A percentile compares a stretch with the other conserved stretches of the same genome.
These are phyloP conservation scores for Phytopythium mirpurense DNA, from an alignment of 352 stramenopile genomes.

Conservation along the genomic window DNA sequence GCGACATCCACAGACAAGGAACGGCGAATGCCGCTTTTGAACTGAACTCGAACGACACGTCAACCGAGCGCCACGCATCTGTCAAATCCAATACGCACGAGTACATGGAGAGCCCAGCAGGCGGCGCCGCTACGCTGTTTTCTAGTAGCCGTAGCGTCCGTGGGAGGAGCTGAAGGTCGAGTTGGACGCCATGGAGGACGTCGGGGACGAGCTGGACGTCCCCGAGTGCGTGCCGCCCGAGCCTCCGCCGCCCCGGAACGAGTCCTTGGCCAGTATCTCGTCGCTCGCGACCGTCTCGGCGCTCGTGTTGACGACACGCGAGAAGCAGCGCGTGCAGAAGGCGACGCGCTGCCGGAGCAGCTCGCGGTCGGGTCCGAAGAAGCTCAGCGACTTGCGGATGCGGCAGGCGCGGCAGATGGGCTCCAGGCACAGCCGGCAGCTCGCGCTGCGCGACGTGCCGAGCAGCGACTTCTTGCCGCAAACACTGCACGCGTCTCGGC, in stretches of 20 bases:
- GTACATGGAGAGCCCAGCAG: too few relatives aligned
- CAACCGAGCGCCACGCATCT: too few relatives aligned
- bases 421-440: conserved; percentile 32
- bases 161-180: conserved; percentile 10
- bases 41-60: too few relatives aligned
- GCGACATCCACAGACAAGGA: too few relatives aligned
- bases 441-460: conserved; percentile 13
- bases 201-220: conserved; percentile 12
- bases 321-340: conserved; percentile 33
- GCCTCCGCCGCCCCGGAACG: conserved; percentile 6
- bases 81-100: too few relatives aligned
- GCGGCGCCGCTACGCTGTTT: too few relatives aligned
- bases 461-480: conserved; percentile 12
- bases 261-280: conserved; percentile 23
- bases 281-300: conserved; percentile 20
- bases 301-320: conserved; percentile 23
- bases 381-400: conserved; percentile 26
- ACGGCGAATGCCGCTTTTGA: too few relatives aligned
- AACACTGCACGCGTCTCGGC: conserved; percentile 24
- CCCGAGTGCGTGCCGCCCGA: conserved; percentile 7
- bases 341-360: conserved; percentile 30
- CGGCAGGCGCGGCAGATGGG: conserved; percentile 31
- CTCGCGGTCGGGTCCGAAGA: conserved; percentile 27
- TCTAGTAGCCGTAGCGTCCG: background rate
- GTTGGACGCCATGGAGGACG: conserved; percentile 10